Base-by-base conservation (phyloP, 495 filamentous ascomycete species). In the Hypoxylon lienhwacheense region DNA sequence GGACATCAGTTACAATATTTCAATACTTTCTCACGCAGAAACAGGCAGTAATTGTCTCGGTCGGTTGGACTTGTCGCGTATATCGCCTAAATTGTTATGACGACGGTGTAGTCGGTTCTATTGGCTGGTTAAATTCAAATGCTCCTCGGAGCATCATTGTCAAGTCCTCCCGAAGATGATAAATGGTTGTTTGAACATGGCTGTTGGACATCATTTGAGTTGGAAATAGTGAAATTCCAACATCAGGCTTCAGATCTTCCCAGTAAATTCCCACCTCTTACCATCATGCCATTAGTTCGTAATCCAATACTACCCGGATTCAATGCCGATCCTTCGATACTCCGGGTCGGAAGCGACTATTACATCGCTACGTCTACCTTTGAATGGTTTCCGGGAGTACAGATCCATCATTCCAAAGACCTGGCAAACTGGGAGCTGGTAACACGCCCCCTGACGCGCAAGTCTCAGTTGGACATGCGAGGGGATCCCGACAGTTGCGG, bases 291-390 rank as follows among this genome's bases (percentile, higher is more conserved):
- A 1, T 61, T 49, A 4, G 66, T 78, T 34, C 69, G 71, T 33
- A 85, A 85, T 63, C 82, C 82, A 19, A 82, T 85, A 54, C 66
- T 85, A 29, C 80, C 82, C 8, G 82, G 82, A 16, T 85, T 82
- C 70, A 82, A 83, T 62, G 66, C 82, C 8, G 82, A 85, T 67
- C 82, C 82, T 8, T 84, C 81, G 1, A 74, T 84, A 64, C 51
- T 83, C 47, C 74, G 80, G 31, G 76, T 81, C 31, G 75, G 75
- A 31, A 63, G 72, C 1, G 78, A 83, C 63, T 85, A 83, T 66
- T 84, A 81, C 66, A 78, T 85, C 47, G 80, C 79, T 25, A 83
- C 80, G 1, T 84, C 81, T 15, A 82, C 80, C 1, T 84, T 85
- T 42, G 81, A 85, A 58, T 84, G 77, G 74, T 84, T 74, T 42